phyloP scores from a whole-genome alignment of 2,329 filamentous ascomycete species.

The Penicillium sp. region DNA sequence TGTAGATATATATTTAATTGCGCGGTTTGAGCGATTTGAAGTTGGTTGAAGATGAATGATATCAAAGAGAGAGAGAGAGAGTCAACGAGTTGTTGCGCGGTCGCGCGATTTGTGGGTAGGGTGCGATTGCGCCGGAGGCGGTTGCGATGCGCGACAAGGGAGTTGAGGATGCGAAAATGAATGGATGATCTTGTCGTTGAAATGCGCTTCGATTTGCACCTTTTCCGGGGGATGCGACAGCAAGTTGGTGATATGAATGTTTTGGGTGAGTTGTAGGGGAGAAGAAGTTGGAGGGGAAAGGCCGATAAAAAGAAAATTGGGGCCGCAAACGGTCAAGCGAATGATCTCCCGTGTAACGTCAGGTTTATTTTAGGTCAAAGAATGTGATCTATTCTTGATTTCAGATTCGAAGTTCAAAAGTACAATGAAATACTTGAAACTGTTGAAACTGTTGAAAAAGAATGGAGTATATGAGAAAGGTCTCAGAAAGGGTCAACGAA shows the following conservation, averaged over 20 bases:
- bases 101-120: conserved; percentile 27
- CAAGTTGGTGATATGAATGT: conserved; percentile 61
- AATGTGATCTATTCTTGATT: conserved; percentile 4
- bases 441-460: background rate
- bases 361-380: conserved; percentile 9
- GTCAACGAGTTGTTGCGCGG: conserved; percentile 9
- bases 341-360: conserved; percentile 15
- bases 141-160: conserved; percentile 25
- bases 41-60: background rate
- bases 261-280: conserved; percentile 17
- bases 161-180: conserved; percentile 21
- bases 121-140: conserved; percentile 35
- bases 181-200: conserved; percentile 4
- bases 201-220: conserved; percentile 28
- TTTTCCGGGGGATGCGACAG: conserved; percentile 42
- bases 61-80: background rate
- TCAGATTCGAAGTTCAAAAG: background rate
- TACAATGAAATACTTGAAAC: background rate
- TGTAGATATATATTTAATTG: conserved; percentile 15
- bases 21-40: conserved; percentile 9
- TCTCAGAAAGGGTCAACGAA: background rate
- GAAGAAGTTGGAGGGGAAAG: conserved; percentile 21
- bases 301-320: conserved; percentile 29
- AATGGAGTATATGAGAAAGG: background rate
- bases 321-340: conserved; percentile 30